Evolutionary conservation across 495 filamentous ascomycete genomes (phyloP).

Genomic region (Elasticomyces elasticus): DNA sequence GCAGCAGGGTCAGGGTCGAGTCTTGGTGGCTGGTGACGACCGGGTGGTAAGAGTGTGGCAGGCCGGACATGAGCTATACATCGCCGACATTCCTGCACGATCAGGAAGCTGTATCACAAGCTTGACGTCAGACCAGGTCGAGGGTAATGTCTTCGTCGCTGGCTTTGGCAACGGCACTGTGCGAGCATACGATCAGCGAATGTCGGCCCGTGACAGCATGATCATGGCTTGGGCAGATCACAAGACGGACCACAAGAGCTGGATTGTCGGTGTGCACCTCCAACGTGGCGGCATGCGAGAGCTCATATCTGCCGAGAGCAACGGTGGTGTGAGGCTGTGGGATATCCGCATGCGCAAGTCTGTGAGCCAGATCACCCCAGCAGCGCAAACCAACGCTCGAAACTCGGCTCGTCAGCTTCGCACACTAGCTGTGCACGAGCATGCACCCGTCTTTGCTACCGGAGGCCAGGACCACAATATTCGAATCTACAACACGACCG

Average conservation of each 20-base stretch:
- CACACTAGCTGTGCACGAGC: constrained; percentile 87
- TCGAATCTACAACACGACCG: constrained; percentile 80
- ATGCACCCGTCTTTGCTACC: constrained; percentile 91
- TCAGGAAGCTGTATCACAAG: constrained; percentile 93
- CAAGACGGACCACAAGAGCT: constrained; percentile 81
- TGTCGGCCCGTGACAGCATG: constrained; percentile 73
- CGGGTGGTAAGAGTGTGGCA: constrained; percentile 94
- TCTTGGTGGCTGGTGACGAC: constrained; percentile 90
- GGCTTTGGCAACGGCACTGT: constrained; percentile 97
- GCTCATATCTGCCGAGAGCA: constrained; percentile 72
- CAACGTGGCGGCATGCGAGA: constrained; percentile 90
- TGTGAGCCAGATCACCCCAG: constrained; percentile 50
- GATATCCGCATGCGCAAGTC: constrained; percentile 73
- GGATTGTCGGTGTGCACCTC: constrained; percentile 94
- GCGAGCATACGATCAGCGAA: constrained; percentile 82
- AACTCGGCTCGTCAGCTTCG: constrained; percentile 53
- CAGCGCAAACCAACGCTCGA: constrained; percentile 46
- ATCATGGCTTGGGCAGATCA: constrained; percentile 93
- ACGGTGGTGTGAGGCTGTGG: constrained; percentile 92
- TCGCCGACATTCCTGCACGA: constrained; percentile 85
- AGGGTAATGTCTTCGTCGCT: constrained; percentile 87
- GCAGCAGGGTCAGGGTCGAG: constrained; percentile 93
- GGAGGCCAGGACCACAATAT: constrained; percentile 81
- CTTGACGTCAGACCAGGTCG: constrained; percentile 92
- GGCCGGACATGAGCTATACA: constrained; percentile 84